phyloP scores from a whole-genome alignment of 2,329 filamentous ascomycete species.

The Dactylellina cionopaga region DNA sequence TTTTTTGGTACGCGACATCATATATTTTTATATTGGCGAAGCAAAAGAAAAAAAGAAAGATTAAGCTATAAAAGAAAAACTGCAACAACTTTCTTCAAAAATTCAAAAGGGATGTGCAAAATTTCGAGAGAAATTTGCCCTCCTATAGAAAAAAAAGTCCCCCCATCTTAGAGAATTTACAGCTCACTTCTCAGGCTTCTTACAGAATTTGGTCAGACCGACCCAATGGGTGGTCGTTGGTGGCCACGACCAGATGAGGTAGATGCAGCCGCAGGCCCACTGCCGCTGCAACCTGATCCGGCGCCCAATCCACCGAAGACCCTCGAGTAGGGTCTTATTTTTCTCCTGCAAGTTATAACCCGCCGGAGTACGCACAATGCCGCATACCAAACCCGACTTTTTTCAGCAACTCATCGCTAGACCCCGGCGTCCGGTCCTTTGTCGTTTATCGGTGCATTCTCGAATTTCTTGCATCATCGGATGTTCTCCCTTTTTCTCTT shows the following conservation, averaged over 20 bases:
- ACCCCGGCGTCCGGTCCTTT: constrained; percentile 17
- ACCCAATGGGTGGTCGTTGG: constrained; percentile 53
- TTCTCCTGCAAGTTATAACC: constrained; percentile 21
- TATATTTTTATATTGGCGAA: constrained; percentile 46
- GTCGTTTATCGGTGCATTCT: constrained; percentile 5
- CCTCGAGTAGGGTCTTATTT: not conserved
- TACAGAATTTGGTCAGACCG: constrained; percentile 52
- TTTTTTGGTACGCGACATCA: constrained; percentile 38
- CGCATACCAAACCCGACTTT: too few species aligned
- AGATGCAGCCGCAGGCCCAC: constrained; percentile 38
- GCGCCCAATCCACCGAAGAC: constrained; percentile 6
- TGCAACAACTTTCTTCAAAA: constrained; percentile 22
- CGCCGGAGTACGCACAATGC: constrained; percentile 40
- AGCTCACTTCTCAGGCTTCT: constrained; percentile 51
- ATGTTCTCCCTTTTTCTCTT: constrained; percentile 24
- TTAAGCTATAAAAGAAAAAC: constrained; percentile 6
- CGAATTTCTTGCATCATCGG: not conserved
- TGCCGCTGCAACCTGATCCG: constrained; percentile 22
- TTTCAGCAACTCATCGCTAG: constrained; percentile 13
- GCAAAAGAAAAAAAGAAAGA: constrained; percentile 25
- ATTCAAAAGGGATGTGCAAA: constrained; percentile 36
- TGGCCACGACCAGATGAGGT: constrained; percentile 53
- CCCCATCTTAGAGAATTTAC: constrained; percentile 36
- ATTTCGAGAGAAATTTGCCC: constrained; percentile 38
- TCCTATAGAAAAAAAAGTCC: constrained; percentile 28